Base-by-base conservation (phyloP, 148 eudicot species). In the Rhododendron molle region DNA sequence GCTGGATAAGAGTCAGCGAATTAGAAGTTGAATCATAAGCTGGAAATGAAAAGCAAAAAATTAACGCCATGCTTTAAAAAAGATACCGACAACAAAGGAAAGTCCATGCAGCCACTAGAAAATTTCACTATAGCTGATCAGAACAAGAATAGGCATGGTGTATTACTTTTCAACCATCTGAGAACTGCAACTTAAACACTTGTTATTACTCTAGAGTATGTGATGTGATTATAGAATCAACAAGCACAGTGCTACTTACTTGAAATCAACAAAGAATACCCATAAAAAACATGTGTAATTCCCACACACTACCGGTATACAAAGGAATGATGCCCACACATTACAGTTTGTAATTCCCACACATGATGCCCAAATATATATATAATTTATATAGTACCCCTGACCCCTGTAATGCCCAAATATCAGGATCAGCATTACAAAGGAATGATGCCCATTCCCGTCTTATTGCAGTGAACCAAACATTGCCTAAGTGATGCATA, bases 1-100 rank as follows among this genome's bases (percentile, higher is more conserved):
- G 98, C 86, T 97, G 99, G 60, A 97, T 90, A 84, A 94, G 91
- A 74, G 90, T 88, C 91, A 93, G 83, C 23, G 76, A 86, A 89
- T 86, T 85, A 49, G 96, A 84, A 54, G 89, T 74, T 21, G 92
- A 93, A 10, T 87, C 94, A 84, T 94, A 95, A 50, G 91, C 98
- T 96, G 94, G 89, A 94, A 82, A 50, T 50, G 2, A 43, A 23
- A 84, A 67, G 43, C 52, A 78, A 81, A 44, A 28, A 32, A 65
- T 58, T 85, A 71, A 81, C 49, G 7, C n/a, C 50, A 80, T 30
- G 86, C 81, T 28, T 74, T 40, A n/a, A 87, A 80, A 81, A 79
- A 52, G 50, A 80, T 20, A 50, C 28, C n/a, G 4, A 5, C 21
- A 20, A 73, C 34, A 43, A 74, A 34, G 13, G 16, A 26, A 32